These are phyloP conservation scores for Bombardia bombarda DNA, from an alignment of 495 filamentous ascomycete genomes.

Conservation along the genomic window DNA sequence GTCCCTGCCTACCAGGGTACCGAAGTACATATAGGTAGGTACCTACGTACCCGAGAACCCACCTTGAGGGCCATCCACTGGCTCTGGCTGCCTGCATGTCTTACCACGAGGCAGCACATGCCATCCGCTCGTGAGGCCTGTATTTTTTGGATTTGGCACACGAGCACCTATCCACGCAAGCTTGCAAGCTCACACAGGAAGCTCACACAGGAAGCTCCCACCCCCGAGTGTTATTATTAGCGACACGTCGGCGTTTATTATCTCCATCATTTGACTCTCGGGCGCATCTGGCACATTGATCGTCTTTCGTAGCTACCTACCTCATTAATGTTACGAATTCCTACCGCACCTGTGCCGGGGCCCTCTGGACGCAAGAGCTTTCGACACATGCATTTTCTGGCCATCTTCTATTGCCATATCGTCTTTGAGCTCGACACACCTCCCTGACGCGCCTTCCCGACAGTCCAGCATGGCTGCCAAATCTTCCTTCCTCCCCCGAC, in stretches of 20 bases:
- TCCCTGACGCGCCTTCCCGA: not conserved
- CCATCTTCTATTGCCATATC: not conserved
- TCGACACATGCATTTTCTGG: no score
- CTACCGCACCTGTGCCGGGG: no score
- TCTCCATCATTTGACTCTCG: not conserved
- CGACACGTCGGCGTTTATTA: not conserved
- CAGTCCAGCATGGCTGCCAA: slow-evolving; percentile 13
- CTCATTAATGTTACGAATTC: no score
- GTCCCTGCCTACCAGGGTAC: no score
- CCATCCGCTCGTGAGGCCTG: slow-evolving; percentile 10
- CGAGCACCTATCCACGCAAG: not conserved
- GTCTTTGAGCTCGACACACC: not conserved
- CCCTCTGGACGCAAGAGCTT: no score
- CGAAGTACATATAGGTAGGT: no score
- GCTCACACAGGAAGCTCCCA: no score
- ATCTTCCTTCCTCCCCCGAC: slow-evolving; percentile 20
- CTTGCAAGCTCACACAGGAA: no score
- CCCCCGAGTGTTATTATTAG: slow-evolving; percentile 2
- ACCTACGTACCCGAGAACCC: no score
- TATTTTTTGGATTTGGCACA: not conserved
- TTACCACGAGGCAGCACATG: slow-evolving; percentile 9
- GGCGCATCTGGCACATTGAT: no score
- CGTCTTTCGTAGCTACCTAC: no score
- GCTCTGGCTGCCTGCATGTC: not conserved
- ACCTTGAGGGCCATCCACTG: no score